Evolutionary conservation across 2,329 filamentous ascomycete genomes (phyloP), one percentile per base, ranked within the genome.

Genomic region (Talaromyces albobiverticillius): DNA sequence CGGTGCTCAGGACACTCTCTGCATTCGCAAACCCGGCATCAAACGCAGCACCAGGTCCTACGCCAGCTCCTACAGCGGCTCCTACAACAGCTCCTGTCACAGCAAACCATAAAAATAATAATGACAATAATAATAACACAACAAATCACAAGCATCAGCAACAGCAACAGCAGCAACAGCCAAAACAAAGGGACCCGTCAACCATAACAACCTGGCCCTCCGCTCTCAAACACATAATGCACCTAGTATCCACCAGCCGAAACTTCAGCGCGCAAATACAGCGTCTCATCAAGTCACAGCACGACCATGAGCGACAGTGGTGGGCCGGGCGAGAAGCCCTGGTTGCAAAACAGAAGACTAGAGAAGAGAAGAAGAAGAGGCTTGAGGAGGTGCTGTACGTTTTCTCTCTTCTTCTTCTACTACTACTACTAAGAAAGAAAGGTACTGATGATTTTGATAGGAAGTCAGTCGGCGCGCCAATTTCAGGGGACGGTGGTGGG

Each of bases 231-330:
- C 76, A 79, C 66, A 74, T 82, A 20, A 81, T 79, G 72, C 74
- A 72, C 49, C 73, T 73, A 3, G 71, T 81, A 18, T 67, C 71
- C 0, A 72, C 71, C 40, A 75, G 78, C 56, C 75, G 79, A 53
- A 65, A 68, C 29, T 67, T 74, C 1, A 67, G 78, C 40, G 66
- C 68, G 14, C 73, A 75, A 10, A 76, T 82, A 58, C 73, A 74
- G 18, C 66, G 84, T 70, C 75, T 88, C 67, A 86, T 88, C 56
- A 76, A 77, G 52, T 78, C 82, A 40, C 85, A 88, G 65, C 79
- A 84, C 61, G 76, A 78, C 38, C 80, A 87, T 61, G 83, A 88
- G 60, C 76, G 76, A 59, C 78, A 82, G 59, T 88, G 85, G 80
- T 83, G 79, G 71, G 67, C 73, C 23, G 78, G 76, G 1, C 76